Evolutionary conservation across 768 basidiomycete species (phyloP).

Genomic region (Leccinum rimulosum): DNA sequence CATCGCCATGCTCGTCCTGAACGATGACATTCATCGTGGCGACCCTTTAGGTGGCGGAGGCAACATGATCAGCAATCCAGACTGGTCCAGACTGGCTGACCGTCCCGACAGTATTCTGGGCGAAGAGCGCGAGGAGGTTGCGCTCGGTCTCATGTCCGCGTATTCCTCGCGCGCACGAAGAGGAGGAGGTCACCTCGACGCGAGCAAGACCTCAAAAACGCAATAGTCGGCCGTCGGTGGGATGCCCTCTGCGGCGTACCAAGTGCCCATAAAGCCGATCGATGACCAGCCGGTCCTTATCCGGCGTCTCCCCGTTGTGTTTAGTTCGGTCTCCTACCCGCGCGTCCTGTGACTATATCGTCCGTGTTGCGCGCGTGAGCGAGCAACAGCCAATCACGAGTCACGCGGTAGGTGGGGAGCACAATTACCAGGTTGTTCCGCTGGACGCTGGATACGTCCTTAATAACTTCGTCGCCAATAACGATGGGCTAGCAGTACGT

Average conservation of each 20-base stretch:
- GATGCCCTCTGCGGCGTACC: background rate
- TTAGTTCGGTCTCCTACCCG: conserved; percentile 60
- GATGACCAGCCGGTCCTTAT: conserved; percentile 54
- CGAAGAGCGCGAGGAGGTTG: conserved; percentile 71
- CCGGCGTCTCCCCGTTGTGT: conserved; percentile 67
- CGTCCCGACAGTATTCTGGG: conserved; percentile 57
- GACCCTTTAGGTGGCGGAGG: too few relatives aligned
- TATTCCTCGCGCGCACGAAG: conserved; percentile 79
- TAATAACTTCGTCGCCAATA: conserved; percentile 19
- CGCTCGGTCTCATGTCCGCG: conserved; percentile 79
- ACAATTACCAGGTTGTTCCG: conserved; percentile 31
- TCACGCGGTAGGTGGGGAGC: conserved; percentile 1
- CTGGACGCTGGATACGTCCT: conserved; percentile 36
- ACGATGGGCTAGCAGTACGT: too few relatives aligned
- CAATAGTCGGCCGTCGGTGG: conserved; percentile 12
- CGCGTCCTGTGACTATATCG: conserved; percentile 70
- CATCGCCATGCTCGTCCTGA: too few relatives aligned
- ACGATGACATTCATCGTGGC: too few relatives aligned
- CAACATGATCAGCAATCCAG: too few relatives aligned
- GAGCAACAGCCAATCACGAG: conserved; percentile 10
- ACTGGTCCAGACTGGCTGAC: conserved; percentile 56
- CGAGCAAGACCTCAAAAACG: conserved; percentile 31
- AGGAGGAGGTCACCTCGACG: conserved; percentile 55
- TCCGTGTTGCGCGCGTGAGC: conserved; percentile 28
- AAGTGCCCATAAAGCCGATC: conserved; percentile 11